Evolutionary conservation across 106 monocot species (phyloP).

Genomic region (Iris macrosiphon): DNA sequence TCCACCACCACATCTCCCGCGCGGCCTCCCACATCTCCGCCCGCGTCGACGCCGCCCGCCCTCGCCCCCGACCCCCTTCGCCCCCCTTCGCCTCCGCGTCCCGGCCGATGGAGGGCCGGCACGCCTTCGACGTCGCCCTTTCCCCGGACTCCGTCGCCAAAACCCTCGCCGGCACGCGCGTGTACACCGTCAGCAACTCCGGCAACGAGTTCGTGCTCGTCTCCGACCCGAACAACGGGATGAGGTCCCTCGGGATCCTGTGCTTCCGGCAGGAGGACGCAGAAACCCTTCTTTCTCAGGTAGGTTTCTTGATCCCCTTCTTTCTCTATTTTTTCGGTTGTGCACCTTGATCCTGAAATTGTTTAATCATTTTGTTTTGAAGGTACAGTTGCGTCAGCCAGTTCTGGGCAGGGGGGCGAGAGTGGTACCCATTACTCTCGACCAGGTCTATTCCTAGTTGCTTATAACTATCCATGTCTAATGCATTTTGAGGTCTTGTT

Average conservation of each 20-base stretch:
- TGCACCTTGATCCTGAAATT: neutral
- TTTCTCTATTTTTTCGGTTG: neutral
- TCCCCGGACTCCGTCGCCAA: constrained; percentile 54
- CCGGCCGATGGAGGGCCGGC: constrained; percentile 8
- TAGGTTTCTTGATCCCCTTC: constrained; percentile 3
- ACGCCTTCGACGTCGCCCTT: constrained; percentile 71
- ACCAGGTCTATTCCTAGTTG: constrained; percentile 62
- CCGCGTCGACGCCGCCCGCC: constrained; percentile 26
- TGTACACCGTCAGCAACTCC: constrained; percentile 94
- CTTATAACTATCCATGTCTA: no score
- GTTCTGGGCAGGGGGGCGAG: constrained; percentile 79
- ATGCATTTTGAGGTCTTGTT: no score
- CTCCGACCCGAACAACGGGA: constrained; percentile 69
- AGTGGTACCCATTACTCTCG: constrained; percentile 95
- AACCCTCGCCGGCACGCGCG: constrained; percentile 67
- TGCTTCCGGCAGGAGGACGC: constrained; percentile 97
- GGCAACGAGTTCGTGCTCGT: constrained; percentile 96
- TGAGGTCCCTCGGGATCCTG: constrained; percentile 78
- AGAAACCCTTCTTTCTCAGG: constrained; percentile 79
- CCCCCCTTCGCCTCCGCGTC: constrained; percentile 14
- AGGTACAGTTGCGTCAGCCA: constrained; percentile 82
- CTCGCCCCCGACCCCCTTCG: constrained; percentile 5
- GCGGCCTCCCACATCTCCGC: constrained; percentile 27
- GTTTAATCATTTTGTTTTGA: constrained; percentile 8
- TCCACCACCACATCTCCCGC: constrained; percentile 55